Evolutionary conservation across 2,329 filamentous ascomycete species (phyloP).

Genomic region (Stagonosporopsis cucurbitacearum): DNA sequence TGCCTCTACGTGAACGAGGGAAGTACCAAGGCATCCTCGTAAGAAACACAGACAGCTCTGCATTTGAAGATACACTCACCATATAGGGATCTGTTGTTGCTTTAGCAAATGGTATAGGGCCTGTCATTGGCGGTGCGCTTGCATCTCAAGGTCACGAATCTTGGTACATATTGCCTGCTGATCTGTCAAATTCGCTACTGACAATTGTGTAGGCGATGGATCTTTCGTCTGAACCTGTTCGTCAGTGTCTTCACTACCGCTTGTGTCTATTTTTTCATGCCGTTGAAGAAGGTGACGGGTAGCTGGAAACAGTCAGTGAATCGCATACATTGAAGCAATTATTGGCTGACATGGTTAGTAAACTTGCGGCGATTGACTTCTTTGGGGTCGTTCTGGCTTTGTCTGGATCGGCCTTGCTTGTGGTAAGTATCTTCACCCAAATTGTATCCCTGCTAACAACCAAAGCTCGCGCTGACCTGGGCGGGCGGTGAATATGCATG

Average conservation of each 20-base stretch:
- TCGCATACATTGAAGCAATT: too few relatives aligned
- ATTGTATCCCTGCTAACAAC: constrained; percentile 1
- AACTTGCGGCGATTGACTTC: constrained; percentile 61
- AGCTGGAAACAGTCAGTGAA: constrained; percentile 57
- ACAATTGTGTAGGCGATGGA: constrained; percentile 25
- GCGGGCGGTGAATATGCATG: constrained; percentile 64
- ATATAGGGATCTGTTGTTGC: constrained; percentile 45
- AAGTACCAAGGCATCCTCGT: constrained; percentile 48
- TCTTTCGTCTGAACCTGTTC: constrained; percentile 47
- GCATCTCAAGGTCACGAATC: constrained; percentile 28
- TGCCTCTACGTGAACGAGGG: constrained; percentile 47
- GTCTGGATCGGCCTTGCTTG: constrained; percentile 61
- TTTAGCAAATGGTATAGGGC: constrained; percentile 35
- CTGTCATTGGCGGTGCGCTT: constrained; percentile 37
- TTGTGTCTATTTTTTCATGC: constrained; percentile 33
- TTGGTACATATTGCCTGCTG: constrained; percentile 15
- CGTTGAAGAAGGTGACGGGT: constrained; percentile 54
- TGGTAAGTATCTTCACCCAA: constrained; percentile 49
- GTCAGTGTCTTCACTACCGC: constrained; percentile 24
- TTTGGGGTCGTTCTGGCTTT: constrained; percentile 63
- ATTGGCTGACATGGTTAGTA: constrained; percentile 20
- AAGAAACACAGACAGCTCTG: background rate
- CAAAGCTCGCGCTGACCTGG: constrained; percentile 58
- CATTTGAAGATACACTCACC: background rate
- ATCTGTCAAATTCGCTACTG: background rate